Evolutionary conservation across 495 filamentous ascomycete species (phyloP).

Genomic region (Penicillium nucicola): DNA sequence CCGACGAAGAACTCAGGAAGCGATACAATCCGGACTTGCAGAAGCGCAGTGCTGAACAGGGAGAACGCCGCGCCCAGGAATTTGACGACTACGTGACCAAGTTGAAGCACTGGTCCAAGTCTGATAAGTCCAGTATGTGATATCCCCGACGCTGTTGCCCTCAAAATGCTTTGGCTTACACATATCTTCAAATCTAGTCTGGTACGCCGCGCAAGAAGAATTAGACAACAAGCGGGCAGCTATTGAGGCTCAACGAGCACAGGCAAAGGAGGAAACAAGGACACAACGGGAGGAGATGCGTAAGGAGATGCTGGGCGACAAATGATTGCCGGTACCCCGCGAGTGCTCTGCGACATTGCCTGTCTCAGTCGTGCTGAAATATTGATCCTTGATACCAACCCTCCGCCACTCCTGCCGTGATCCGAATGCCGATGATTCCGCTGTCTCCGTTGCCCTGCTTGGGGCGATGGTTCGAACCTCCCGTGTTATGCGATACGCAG

Average conservation of each 20-base stretch:
- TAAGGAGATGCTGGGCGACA: constrained; percentile 42
- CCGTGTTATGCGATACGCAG: no score
- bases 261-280: constrained; percentile 49
- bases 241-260: constrained; percentile 44
- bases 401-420: background rate
- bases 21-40: constrained; percentile 92
- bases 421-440: background rate
- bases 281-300: constrained; percentile 57
- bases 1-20: constrained; percentile 89
- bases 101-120: constrained; percentile 87
- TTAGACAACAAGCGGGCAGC: constrained; percentile 44
- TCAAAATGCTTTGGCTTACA: background rate
- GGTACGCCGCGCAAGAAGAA: constrained; percentile 68
- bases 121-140: constrained; percentile 73
- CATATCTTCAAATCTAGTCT: constrained; percentile 53
- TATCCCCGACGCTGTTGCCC: background rate
- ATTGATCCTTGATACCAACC: background rate
- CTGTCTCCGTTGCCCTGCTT: background rate
- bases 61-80: constrained; percentile 71
- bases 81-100: constrained; percentile 82
- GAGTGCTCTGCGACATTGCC: background rate
- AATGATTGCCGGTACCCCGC: constrained; percentile 18
- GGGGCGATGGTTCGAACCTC: background rate
- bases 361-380: no score
- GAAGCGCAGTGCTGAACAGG: constrained; percentile 71